A percentile compares a stretch with the other conserved stretches of the same genome.
These are phyloP conservation scores for Leccinum arenicola DNA, from an alignment of 768 basidiomycete genomes.

Conservation along the genomic window DNA sequence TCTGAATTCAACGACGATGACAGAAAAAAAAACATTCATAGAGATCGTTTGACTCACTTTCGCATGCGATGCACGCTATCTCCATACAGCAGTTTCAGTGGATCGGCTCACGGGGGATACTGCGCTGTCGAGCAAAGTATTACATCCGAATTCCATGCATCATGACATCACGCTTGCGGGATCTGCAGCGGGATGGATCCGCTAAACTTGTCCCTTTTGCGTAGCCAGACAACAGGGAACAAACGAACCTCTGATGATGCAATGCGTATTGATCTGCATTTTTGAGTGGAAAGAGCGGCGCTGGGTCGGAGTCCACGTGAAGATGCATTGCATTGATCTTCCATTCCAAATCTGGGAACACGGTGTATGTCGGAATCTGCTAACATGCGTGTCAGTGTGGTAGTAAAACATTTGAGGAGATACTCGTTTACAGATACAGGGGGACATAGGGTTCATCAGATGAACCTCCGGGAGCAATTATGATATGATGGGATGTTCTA, in stretches of 20 bases:
- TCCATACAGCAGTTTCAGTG: no score
- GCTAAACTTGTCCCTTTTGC: no score
- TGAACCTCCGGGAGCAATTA: neutral
- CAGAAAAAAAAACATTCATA: no score
- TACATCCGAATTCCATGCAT: neutral
- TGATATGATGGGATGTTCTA: neutral
- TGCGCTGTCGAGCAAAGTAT: no score
- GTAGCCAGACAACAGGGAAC: no score
- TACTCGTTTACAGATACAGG: neutral
- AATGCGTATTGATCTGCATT: neutral
- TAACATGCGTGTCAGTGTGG: neutral
- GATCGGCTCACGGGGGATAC: no score
- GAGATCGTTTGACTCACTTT: no score
- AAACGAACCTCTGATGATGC: no score
- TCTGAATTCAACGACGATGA: no score
- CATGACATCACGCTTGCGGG: neutral
- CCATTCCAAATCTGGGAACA: neutral
- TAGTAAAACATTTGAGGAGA: neutral
- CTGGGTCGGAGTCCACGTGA: neutral
- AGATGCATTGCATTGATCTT: neutral
- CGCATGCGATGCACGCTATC: no score
- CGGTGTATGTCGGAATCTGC: neutral
- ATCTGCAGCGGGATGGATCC: no score
- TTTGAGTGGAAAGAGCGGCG: neutral
- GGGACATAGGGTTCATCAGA: neutral